Percentiles rank a stretch among this genome's conserved stretches.
Evolutionary conservation across 2,329 filamentous ascomycete species (phyloP).

Genomic region (Cytospora mali): DNA sequence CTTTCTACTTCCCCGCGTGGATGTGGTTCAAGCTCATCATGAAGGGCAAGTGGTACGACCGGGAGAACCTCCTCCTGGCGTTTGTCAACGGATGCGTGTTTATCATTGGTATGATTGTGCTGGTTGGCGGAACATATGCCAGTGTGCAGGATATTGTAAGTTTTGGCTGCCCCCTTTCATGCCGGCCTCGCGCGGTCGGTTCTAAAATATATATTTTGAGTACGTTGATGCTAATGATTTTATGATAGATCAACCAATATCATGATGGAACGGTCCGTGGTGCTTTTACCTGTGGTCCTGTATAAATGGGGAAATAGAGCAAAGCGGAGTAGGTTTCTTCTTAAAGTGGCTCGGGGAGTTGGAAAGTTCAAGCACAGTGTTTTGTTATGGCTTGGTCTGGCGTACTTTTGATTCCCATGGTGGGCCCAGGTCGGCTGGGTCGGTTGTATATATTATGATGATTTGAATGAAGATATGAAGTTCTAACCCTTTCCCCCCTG

Average conservation of each 20-base stretch:
- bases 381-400: background rate
- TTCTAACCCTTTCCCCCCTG: background rate
- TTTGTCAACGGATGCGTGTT: constrained; percentile 32
- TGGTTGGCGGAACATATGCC: constrained; percentile 36
- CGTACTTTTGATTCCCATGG: background rate
- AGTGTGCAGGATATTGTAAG: constrained; percentile 37
- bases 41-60: constrained; percentile 36
- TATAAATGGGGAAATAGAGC: background rate
- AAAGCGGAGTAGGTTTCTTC: background rate
- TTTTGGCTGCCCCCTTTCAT: background rate
- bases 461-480: constrained; percentile 17
- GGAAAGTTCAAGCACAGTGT: background rate
- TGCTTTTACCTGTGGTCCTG: constrained; percentile 26
- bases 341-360: background rate
- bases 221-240: constrained; percentile 7
- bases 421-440: background rate
- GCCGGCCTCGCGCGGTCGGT: too few relatives aligned
- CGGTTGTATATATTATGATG: constrained; percentile 10
- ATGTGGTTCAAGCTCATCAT: constrained; percentile 40
- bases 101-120: constrained; percentile 33
- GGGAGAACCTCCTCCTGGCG: constrained; percentile 31
- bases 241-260: constrained; percentile 25
- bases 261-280: constrained; percentile 24
- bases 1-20: constrained; percentile 39
- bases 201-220: too few relatives aligned